Conservation (phyloP, 805 yeast species). For the Candida wancherniae region DNA sequence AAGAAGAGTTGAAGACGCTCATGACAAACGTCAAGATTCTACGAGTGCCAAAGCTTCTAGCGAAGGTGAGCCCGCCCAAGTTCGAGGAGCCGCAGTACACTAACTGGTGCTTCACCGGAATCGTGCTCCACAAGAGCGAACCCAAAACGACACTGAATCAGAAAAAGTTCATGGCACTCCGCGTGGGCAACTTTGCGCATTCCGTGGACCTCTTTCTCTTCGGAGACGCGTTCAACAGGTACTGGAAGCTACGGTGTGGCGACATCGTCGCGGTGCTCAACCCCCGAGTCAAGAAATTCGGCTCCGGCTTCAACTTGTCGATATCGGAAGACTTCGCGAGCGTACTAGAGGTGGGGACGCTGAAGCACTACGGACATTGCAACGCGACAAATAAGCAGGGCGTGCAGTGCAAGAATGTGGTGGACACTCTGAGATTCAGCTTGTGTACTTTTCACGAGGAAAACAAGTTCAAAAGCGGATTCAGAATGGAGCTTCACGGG, state of each 20-base stretch:
- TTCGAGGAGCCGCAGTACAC: constrained; percentile 64
- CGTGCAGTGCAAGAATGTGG: constrained; percentile 57
- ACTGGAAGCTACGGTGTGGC: constrained; percentile 72
- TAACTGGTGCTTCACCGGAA: constrained; percentile 80
- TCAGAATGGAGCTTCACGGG: constrained; percentile 72
- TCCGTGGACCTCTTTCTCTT: constrained; percentile 59
- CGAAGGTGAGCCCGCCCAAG: constrained; percentile 62
- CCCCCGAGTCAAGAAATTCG: constrained; percentile 50
- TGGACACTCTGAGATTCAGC: constrained; percentile 48
- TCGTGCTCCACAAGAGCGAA: constrained; percentile 54
- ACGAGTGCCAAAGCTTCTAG: constrained; percentile 54
- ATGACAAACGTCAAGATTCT: constrained; percentile 51
- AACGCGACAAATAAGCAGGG: constrained; percentile 39
- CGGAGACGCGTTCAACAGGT: constrained; percentile 62
- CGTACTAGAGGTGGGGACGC: constrained; percentile 68
- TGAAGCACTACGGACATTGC: constrained; percentile 68
- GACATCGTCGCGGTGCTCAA: constrained; percentile 71
- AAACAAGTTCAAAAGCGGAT: constrained; percentile 44
- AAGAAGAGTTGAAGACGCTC: constrained; percentile 12
- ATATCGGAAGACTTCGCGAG: constrained; percentile 47
- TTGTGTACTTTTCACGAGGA: constrained; percentile 75
- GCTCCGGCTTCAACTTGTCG: constrained; percentile 46
- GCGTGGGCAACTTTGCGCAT: constrained; percentile 63
- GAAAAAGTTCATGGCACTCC: constrained; percentile 55
- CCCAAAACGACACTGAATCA: constrained; percentile 39